Evolutionary conservation across 768 basidiomycete genomes (phyloP).

Genomic region (Boletales sp.): DNA sequence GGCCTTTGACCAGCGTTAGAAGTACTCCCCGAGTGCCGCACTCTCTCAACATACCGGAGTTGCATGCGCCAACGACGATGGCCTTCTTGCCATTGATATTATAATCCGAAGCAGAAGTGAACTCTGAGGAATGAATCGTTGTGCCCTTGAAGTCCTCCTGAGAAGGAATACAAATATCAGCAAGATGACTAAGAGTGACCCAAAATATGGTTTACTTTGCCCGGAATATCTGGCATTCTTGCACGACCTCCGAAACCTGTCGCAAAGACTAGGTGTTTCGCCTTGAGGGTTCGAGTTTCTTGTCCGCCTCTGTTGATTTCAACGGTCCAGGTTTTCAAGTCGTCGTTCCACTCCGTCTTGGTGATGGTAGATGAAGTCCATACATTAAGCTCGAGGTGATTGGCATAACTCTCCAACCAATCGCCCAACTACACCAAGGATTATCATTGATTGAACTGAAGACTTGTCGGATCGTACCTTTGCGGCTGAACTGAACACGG

Average conservation of each 20-base stretch:
- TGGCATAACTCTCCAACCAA: constrained; percentile 63
- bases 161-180: neutral
- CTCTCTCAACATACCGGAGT: constrained; percentile 41
- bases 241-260: constrained; percentile 48
- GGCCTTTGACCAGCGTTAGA: constrained; percentile 20
- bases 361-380: constrained; percentile 54
- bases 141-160: constrained; percentile 54
- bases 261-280: constrained; percentile 55
- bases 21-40: neutral
- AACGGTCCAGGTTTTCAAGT: constrained; percentile 44
- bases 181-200: neutral
- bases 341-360: constrained; percentile 35
- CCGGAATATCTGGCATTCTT: constrained; percentile 43
- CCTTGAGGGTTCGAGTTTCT: constrained; percentile 34
- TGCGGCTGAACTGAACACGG: constrained; percentile 44
- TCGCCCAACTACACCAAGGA: constrained; percentile 46
- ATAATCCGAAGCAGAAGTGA: constrained; percentile 46
- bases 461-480: constrained; percentile 34
- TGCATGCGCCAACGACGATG: constrained; percentile 64
- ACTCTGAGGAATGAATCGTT: constrained; percentile 50
- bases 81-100: constrained; percentile 52
- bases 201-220: constrained; percentile 30
- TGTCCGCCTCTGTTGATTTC: constrained; percentile 33
- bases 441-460: too few species aligned
- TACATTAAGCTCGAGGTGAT: constrained; percentile 56